Percentiles rank a stretch among this genome's conserved stretches.
Conservation (phyloP, 2,329 filamentous ascomycete species). For the Cladophialophora carrionii region DNA sequence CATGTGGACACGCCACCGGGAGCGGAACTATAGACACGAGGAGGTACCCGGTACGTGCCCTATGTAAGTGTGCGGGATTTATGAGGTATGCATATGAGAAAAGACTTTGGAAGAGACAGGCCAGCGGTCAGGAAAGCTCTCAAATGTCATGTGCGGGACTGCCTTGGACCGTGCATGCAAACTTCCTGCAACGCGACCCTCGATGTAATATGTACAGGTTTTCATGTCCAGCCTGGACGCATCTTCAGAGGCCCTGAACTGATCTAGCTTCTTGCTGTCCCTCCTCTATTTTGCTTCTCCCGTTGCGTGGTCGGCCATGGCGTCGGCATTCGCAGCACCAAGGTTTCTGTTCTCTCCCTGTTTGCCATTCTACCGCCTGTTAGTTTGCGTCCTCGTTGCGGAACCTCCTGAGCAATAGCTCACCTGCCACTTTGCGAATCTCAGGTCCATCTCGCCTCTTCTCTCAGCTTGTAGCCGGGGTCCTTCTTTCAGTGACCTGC, state of each 20-base stretch:
- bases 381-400: slow-evolving; percentile 10
- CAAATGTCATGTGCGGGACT: slow-evolving; percentile 14
- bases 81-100: background rate
- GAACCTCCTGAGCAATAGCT: slow-evolving; percentile 49
- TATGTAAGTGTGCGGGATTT: background rate
- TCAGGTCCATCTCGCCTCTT: slow-evolving; percentile 84
- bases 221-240: slow-evolving; percentile 29
- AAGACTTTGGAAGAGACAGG: background rate
- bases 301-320: slow-evolving; percentile 51
- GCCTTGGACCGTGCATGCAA: background rate
- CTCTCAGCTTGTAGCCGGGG: slow-evolving; percentile 85
- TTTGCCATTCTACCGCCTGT: slow-evolving; percentile 78
- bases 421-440: slow-evolving; percentile 95
- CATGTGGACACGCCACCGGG: background rate
- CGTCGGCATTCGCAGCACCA: slow-evolving; percentile 58
- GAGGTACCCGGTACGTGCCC: background rate
- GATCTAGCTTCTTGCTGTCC: slow-evolving; percentile 22
- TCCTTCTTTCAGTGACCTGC: slow-evolving; percentile 95
- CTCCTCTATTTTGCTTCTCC: slow-evolving; percentile 49
- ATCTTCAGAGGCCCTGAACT: background rate
- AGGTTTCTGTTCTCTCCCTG: slow-evolving; percentile 82
- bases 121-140: background rate
- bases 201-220: slow-evolving; percentile 21
- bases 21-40: background rate
- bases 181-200: slow-evolving; percentile 1